Percentiles rank a stretch among this genome's conserved stretches.
Evolutionary conservation across 352 stramenopile genomes (phyloP).

Genomic region (Pythium monospermum): DNA sequence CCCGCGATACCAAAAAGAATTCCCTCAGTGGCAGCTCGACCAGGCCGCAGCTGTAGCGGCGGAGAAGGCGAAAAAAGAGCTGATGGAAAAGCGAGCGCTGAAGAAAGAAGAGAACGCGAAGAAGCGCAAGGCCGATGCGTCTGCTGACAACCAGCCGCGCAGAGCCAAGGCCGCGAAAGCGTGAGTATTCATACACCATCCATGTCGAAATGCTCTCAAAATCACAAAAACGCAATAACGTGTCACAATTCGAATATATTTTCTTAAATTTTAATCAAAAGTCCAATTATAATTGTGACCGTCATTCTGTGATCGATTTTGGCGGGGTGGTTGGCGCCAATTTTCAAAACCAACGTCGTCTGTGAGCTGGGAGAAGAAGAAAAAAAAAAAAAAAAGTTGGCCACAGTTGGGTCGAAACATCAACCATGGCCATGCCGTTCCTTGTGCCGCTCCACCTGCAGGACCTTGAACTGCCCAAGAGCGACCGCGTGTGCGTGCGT

Average conservation of each 20-base stretch:
- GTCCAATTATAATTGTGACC: no score
- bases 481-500: conserved; percentile 62
- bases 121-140: neutral
- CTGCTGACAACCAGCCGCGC: neutral
- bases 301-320: no score
- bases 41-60: conserved; percentile 32
- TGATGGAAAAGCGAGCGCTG: neutral
- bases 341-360: no score
- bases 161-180: conserved; percentile 4
- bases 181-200: neutral
- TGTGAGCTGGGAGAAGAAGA: conserved; percentile 3
- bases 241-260: no score
- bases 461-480: conserved; percentile 70
- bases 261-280: no score
- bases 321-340: no score
- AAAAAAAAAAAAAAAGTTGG: neutral
- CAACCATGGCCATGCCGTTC: conserved; percentile 50
- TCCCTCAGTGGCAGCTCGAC: conserved; percentile 43
- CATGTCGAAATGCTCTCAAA: no score
- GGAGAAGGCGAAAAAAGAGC: no score
- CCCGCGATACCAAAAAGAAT: conserved; percentile 48
- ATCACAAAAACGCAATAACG: no score
- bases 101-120: conserved; percentile 1
- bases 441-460: conserved; percentile 69
- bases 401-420: no score